Evolutionary conservation across 805 yeast genomes (phyloP).

Genomic region (Metschnikowia sp.): DNA sequence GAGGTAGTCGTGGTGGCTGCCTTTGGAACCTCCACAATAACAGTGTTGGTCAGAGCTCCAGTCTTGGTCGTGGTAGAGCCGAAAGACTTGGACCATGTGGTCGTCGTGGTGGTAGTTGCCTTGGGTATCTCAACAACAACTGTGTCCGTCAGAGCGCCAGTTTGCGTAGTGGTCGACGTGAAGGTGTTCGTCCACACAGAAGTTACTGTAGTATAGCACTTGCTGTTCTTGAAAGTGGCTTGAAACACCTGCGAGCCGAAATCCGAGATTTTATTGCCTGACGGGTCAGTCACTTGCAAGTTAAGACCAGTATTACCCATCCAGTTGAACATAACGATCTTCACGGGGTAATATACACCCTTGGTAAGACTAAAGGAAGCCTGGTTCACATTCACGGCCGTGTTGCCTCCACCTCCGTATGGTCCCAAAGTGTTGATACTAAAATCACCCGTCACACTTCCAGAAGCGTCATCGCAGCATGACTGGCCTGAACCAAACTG

Average conservation of each 20-base stretch:
- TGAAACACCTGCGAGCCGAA: constrained; percentile 11
- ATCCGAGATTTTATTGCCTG: constrained; percentile 2
- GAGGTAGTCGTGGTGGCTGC: constrained; percentile 9
- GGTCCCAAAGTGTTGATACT: constrained; percentile 13
- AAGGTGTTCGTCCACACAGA: constrained; percentile 6
- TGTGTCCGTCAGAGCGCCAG: constrained; percentile 10
- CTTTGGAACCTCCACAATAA: constrained; percentile 11
- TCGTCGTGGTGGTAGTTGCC: constrained; percentile 13
- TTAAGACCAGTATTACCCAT: constrained; percentile 11
- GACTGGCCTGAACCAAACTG: constrained; percentile 15
- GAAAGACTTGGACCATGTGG: constrained; percentile 1
- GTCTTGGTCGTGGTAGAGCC: neutral
- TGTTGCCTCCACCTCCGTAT: constrained; percentile 11
- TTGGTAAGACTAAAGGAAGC: constrained; percentile 9
- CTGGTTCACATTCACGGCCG: constrained; percentile 3
- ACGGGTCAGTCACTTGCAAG: constrained; percentile 4
- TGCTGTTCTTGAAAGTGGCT: constrained; percentile 3
- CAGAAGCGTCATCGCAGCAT: constrained; percentile 17
- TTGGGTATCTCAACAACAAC: constrained; percentile 15
- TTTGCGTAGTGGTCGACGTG: constrained; percentile 9
- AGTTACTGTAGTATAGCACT: constrained; percentile 7
- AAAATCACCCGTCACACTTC: constrained; percentile 13
- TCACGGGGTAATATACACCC: constrained; percentile 15
- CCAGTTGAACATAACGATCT: constrained; percentile 18
- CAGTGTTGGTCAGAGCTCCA: constrained; percentile 4